Evolutionary conservation across 305 asterid genomes (phyloP).

Genomic region (Fraxinus paxiana): DNA sequence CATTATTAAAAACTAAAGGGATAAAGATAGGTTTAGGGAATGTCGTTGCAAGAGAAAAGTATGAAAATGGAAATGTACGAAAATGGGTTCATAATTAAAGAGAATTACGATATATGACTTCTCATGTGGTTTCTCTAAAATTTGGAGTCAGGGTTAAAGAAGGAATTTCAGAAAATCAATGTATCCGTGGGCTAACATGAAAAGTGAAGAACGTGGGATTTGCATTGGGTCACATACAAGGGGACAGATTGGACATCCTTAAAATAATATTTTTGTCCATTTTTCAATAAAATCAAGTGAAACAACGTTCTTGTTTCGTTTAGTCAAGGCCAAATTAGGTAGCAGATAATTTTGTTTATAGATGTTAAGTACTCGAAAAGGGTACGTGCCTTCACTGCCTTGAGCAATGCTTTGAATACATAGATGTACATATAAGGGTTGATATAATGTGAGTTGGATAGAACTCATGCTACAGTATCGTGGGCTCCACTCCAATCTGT

Average conservation of each 20-base stretch:
- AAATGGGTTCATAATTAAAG: background rate
- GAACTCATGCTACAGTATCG: too few species aligned
- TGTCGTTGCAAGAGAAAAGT: background rate
- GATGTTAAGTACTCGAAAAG: too few species aligned
- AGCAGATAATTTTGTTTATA: background rate
- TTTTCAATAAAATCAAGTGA: background rate
- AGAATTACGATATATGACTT: conserved; percentile 11
- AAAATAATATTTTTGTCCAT: background rate
- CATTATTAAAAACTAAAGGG: conserved; percentile 9
- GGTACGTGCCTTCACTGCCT: too few species aligned
- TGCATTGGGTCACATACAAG: background rate
- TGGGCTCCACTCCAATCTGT: too few species aligned
- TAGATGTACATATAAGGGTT: too few species aligned
- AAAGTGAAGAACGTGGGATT: background rate
- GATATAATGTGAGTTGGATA: too few species aligned
- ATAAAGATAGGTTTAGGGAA: conserved; percentile 21
- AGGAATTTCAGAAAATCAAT: background rate
- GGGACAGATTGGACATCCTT: background rate
- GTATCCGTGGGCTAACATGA: background rate
- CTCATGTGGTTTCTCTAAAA: background rate
- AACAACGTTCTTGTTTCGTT: background rate
- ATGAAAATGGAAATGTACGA: conserved; percentile 10
- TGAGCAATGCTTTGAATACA: too few species aligned
- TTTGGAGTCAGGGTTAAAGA: background rate
- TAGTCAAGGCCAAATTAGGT: background rate